These are phyloP conservation scores for Diplosphaera chodatii DNA, from an alignment of 139 green algal species.

Conservation along the genomic window DNA sequence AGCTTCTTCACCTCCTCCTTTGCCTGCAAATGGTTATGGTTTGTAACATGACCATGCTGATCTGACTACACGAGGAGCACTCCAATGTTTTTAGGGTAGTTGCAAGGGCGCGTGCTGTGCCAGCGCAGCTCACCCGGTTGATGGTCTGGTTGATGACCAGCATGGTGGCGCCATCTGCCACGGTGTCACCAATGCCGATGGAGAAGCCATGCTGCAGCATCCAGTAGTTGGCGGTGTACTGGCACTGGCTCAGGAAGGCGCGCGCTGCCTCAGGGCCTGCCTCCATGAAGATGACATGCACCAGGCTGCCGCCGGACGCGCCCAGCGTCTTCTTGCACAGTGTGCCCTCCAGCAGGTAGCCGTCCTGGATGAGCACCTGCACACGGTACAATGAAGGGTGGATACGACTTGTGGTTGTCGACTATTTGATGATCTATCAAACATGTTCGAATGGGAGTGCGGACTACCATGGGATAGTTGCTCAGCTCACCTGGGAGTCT, in stretches of 20 bases:
- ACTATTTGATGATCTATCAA: no score
- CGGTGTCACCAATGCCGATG: constrained; percentile 96
- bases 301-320: constrained; percentile 67
- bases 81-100: no score
- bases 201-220: constrained; percentile 91
- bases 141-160: constrained; percentile 90
- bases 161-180: constrained; percentile 90
- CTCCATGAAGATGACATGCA: constrained; percentile 95
- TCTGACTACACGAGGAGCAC: no score
- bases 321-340: constrained; percentile 97
- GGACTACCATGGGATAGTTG: no score
- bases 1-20: constrained; percentile 82
- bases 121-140: constrained; percentile 42
- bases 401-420: no score
- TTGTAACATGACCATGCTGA: no score
- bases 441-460: no score
- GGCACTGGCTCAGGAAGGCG: constrained; percentile 67
- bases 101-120: no score
- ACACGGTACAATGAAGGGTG: background rate
- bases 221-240: constrained; percentile 95
- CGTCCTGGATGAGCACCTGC: constrained; percentile 87
- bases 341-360: constrained; percentile 78
- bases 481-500: constrained; percentile 67
- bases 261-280: constrained; percentile 81
- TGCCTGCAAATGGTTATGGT: no score